Base-by-base conservation (phyloP, 768 basidiomycete genomes). In the Boletus fagicola region DNA sequence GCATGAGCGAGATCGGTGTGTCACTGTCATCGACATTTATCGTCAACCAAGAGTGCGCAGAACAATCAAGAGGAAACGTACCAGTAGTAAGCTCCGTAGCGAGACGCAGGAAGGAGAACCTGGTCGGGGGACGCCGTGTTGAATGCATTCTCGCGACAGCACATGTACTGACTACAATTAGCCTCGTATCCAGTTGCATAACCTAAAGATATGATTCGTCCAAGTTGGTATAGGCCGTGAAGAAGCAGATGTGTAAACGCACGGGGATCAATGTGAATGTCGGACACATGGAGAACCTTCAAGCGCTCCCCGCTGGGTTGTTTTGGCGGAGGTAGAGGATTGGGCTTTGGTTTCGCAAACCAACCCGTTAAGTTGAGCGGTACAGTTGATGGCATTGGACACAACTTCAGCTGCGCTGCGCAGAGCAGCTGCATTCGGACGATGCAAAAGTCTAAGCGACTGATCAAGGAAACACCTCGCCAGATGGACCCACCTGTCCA, bases 161-260 rank as follows among this genome's bases (percentile, higher is more conserved):
- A 91, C 28, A 81, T 68, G 30, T 80, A 81, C 28, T 78, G 73
- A 18, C 82, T 82, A 68, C 88, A 90, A 63, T 88, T 86, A 1
- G 82, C 86, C 69, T 88, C 88, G 11, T 85, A 71, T 20, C 85
- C 84, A n/a, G 79, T 88, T 9, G 83, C 76, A 53, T 83, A 89
- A 28, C 88, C 85, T 87, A 52, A 22, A 55, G 5, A 40, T 48
- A 33, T 1, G 38, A 51, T 38, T n/a, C 33, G 11, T 24, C 13
- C n/a, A 2, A 33, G 31, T 46, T 0, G 7, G 15, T 28, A 22
- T n/a, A 12, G 36, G 1, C 11, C 33, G n/a, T 28, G 16, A 33
- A 9, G 35, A 15, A n/a, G 7, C 5, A 28, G 9, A 16, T 5
- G 8, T 47, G 5, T 15, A 13, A 48, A 67, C 78, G 36, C 62